Conservation (phyloP, 1,139 yeast species). For the Blastobotrys niveus region DNA sequence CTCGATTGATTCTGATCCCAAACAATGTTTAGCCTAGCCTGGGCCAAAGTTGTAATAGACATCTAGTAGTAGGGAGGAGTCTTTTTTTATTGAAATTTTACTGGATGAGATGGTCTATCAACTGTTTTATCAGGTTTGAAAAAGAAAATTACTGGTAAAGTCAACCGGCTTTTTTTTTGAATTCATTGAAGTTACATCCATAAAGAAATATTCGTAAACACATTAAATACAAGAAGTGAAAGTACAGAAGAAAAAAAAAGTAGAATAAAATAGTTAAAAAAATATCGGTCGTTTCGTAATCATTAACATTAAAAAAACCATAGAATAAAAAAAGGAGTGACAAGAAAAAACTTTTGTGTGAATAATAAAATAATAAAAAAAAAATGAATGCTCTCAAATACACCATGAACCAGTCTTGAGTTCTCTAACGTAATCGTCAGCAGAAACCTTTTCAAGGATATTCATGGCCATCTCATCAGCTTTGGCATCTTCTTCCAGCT, state of each 20-base stretch:
- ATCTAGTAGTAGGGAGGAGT: too few relatives aligned
- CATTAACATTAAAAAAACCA: too few relatives aligned
- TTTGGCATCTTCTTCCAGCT: slow-evolving; percentile 22
- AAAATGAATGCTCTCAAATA: slow-evolving; percentile 16
- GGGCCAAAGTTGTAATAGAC: too few relatives aligned
- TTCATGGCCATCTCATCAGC: slow-evolving; percentile 36
- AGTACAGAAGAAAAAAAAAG: slow-evolving; percentile 1
- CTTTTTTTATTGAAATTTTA: too few relatives aligned
- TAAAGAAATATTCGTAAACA: background rate
- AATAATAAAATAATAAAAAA: slow-evolving; percentile 13
- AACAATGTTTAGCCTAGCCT: too few relatives aligned
- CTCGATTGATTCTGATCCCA: too few relatives aligned
- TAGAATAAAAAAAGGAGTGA: background rate
- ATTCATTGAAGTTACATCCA: too few relatives aligned
- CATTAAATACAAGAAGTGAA: background rate
- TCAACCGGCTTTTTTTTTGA: too few relatives aligned
- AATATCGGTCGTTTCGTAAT: background rate
- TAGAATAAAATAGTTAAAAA: background rate
- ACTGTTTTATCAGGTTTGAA: too few relatives aligned
- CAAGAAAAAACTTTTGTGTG: background rate
- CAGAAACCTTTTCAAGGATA: slow-evolving; percentile 31
- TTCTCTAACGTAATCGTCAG: slow-evolving; percentile 27
- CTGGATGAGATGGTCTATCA: too few relatives aligned
- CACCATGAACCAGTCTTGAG: slow-evolving; percentile 26
- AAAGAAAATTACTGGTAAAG: too few relatives aligned